Conservation (phyloP, 129 eudicot genomes). For the Flaveria brownii region DNA sequence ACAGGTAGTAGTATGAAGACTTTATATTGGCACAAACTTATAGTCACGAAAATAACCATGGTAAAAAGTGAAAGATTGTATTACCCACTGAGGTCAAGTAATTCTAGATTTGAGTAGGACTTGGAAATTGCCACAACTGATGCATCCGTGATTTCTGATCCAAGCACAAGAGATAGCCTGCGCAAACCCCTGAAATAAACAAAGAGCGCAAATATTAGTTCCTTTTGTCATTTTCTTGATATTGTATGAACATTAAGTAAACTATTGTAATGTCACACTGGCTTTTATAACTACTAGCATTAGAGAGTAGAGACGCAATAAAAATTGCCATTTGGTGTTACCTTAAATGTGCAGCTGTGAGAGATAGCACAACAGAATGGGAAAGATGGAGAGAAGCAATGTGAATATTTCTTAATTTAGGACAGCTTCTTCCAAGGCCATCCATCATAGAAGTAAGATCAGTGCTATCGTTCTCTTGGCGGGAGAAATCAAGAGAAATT, state of each 20-base stretch:
- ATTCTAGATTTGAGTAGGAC: conserved; percentile 71
- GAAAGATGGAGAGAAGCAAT: conserved; percentile 74
- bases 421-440: conserved; percentile 75
- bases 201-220: neutral
- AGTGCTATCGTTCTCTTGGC: conserved; percentile 79
- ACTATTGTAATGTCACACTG: neutral
- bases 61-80: neutral
- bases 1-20: conserved; percentile 8
- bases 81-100: conserved; percentile 97
- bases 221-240: neutral
- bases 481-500: conserved; percentile 72
- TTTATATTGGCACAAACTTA: neutral
- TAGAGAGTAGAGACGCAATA: neutral
- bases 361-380: conserved; percentile 82
- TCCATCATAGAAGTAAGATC: conserved; percentile 71
- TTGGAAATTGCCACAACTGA: conserved; percentile 92
- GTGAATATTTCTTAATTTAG: conserved; percentile 72
- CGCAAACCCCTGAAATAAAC: conserved; percentile 64
- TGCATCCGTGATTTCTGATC: conserved; percentile 92
- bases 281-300: neutral
- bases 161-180: conserved; percentile 89
- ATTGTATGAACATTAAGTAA: neutral
- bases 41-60: neutral
- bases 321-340: conserved; percentile 21
- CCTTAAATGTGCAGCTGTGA: conserved; percentile 86